Percentiles rank a stretch among this genome's conserved stretches.
Evolutionary conservation across 2,329 filamentous ascomycete species (phyloP).

Genomic region (Trichoderma sp.): DNA sequence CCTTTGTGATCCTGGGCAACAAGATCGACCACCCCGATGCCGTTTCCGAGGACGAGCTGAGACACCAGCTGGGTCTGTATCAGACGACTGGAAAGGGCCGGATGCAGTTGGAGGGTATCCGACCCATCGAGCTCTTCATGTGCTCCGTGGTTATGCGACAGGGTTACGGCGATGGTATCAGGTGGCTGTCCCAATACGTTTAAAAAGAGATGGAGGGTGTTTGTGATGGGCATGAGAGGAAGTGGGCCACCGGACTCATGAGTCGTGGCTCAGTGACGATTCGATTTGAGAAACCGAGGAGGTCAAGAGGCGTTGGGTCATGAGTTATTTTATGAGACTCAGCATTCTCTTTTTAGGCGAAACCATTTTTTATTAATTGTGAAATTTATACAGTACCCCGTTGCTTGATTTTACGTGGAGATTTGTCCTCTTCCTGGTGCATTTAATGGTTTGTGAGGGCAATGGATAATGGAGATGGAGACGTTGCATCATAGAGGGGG

Average conservation of each 20-base stretch:
- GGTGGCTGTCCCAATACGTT: slow-evolving; percentile 92
- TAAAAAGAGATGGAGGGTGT: slow-evolving; percentile 45
- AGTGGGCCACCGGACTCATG: not conserved
- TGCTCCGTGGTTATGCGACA: slow-evolving; percentile 98
- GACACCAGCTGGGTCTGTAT: slow-evolving; percentile 89
- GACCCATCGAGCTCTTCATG: slow-evolving; percentile 98
- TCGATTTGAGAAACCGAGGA: slow-evolving; percentile 14
- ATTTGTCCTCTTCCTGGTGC: not conserved
- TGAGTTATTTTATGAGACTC: slow-evolving; percentile 36
- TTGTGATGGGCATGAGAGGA: not conserved
- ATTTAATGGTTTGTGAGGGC: not conserved
- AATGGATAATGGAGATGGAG: not conserved
- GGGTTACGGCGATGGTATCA: slow-evolving; percentile 87
- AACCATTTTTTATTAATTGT: slow-evolving; percentile 31
- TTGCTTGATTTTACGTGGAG: not conserved
- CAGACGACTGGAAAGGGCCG: slow-evolving; percentile 97
- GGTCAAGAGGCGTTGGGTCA: slow-evolving; percentile 27
- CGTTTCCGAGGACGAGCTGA: slow-evolving; percentile 91
- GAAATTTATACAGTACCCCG: slow-evolving; percentile 29
- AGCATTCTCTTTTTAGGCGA: slow-evolving; percentile 41
- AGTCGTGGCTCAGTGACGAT: slow-evolving; percentile 14
- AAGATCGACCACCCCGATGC: slow-evolving; percentile 99
- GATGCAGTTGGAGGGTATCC: slow-evolving; percentile 86
- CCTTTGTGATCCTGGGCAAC: slow-evolving; percentile 95
- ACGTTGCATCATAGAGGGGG: not conserved